Percentiles rank a stretch among this genome's conserved stretches.
phyloP scores from a whole-genome alignment of 2,329 filamentous ascomycete species.

The Claviceps capensis region DNA sequence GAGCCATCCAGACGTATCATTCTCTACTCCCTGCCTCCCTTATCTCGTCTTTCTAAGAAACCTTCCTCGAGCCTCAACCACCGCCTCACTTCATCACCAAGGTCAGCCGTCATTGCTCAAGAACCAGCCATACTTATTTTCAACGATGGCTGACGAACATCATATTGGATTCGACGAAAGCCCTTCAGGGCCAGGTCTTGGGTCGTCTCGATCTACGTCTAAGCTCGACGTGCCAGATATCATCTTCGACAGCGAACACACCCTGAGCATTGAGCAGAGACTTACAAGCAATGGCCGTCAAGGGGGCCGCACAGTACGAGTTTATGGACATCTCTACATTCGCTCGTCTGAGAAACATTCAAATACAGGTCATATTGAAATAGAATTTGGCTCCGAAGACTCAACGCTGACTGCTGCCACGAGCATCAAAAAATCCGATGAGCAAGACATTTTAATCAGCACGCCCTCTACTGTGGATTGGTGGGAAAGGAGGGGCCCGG shows the following conservation, averaged over 20 bases:
- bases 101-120: too few species aligned
- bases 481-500: constrained; percentile 12
- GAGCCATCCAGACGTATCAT: too few species aligned
- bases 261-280: constrained; percentile 28
- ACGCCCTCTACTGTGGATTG: constrained; percentile 24
- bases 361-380: constrained; percentile 23
- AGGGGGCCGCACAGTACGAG: constrained; percentile 18
- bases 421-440: constrained; percentile 10
- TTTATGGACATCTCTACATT: constrained; percentile 33
- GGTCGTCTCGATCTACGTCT: too few species aligned
- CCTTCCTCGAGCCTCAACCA: too few species aligned
- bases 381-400: constrained; percentile 34
- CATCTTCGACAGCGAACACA: constrained; percentile 20
- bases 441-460: constrained; percentile 26
- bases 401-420: constrained; percentile 21
- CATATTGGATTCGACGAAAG: constrained; percentile 10
- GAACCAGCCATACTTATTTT: not conserved
- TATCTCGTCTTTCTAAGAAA: too few species aligned
- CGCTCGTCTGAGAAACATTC: constrained; percentile 21
- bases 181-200: too few species aligned
- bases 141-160: constrained; percentile 8
- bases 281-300: constrained; percentile 10
- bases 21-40: too few species aligned
- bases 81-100: too few species aligned
- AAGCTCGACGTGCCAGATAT: constrained; percentile 12